These are phyloP conservation scores for Sclerotinia trifoliorum DNA, from an alignment of 2,329 filamentous ascomycete genomes.

Conservation along the genomic window DNA sequence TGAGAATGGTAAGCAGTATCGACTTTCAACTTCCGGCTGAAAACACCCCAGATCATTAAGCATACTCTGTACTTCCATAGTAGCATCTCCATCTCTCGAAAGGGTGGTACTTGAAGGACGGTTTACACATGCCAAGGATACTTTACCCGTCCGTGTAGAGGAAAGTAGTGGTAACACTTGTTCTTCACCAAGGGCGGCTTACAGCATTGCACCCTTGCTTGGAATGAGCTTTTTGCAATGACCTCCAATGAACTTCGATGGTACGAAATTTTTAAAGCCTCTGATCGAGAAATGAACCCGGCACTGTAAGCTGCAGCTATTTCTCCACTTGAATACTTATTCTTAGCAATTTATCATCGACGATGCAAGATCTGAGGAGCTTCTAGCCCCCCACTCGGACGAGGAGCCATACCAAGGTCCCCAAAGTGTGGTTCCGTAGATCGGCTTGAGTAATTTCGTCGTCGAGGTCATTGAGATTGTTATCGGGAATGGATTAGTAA, in stretches of 20 bases:
- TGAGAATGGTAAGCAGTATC: slow-evolving; percentile 46
- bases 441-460: too few species aligned
- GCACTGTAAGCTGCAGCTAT: slow-evolving; percentile 43
- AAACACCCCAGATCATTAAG: slow-evolving; percentile 33
- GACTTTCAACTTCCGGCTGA: slow-evolving; percentile 41
- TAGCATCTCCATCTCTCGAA: slow-evolving; percentile 30
- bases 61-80: slow-evolving; percentile 25
- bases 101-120: slow-evolving; percentile 34
- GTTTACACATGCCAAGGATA: slow-evolving; percentile 41
- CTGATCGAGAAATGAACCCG: slow-evolving; percentile 30
- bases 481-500: background rate
- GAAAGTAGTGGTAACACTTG: slow-evolving; percentile 24
- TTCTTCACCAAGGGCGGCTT: slow-evolving; percentile 44
- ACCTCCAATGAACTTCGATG: slow-evolving; percentile 27
- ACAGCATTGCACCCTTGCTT: slow-evolving; percentile 52
- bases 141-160: slow-evolving; percentile 21
- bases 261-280: slow-evolving; percentile 32
- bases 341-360: too few species aligned
- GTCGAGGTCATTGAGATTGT: too few species aligned
- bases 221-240: slow-evolving; percentile 27
- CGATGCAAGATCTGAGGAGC: too few species aligned
- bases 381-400: too few species aligned
- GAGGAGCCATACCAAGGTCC: too few species aligned
- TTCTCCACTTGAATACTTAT: slow-evolving; percentile 38
- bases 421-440: too few species aligned